phyloP scores from a whole-genome alignment of 2,329 filamentous ascomycete genomes.

The Graphiopsis chlorocephala region DNA sequence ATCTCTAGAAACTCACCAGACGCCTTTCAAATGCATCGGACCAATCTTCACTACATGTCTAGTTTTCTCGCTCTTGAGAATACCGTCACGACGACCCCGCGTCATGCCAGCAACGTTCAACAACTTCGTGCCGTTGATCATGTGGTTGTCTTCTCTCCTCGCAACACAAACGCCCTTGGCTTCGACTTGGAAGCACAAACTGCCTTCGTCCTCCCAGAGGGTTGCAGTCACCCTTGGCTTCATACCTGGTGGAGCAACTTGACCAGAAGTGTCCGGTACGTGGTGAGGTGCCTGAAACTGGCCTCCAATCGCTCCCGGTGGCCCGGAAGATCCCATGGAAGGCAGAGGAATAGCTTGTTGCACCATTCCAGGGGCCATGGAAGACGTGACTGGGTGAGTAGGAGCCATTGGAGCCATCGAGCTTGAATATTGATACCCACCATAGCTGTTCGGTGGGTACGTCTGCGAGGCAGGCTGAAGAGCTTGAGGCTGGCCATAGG shows the following conservation, averaged over 20 bases:
- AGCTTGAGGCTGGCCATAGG: slow-evolving; percentile 64
- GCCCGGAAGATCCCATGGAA: slow-evolving; percentile 33
- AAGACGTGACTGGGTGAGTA: slow-evolving; percentile 65
- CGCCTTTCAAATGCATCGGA: slow-evolving; percentile 97
- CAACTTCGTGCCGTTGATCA: slow-evolving; percentile 98
- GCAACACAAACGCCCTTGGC: slow-evolving; percentile 95
- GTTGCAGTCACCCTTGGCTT: slow-evolving; percentile 96
- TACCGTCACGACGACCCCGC: slow-evolving; percentile 87
- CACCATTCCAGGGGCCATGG: slow-evolving; percentile 64
- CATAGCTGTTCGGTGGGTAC: slow-evolving; percentile 62
- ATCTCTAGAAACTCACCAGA: slow-evolving; percentile 65
- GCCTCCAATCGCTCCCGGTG: slow-evolving; percentile 20
- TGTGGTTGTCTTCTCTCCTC: slow-evolving; percentile 93
- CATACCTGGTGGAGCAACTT: slow-evolving; percentile 87
- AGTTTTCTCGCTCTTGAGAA: slow-evolving; percentile 95
- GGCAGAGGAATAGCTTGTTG: slow-evolving; percentile 66
- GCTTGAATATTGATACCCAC: slow-evolving; percentile 69
- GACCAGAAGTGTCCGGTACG: slow-evolving; percentile 73
- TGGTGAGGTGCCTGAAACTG: slow-evolving; percentile 45
- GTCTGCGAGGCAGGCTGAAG: slow-evolving; percentile 34
- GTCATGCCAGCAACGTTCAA: slow-evolving; percentile 98
- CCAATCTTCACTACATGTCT: slow-evolving; percentile 98
- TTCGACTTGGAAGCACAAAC: slow-evolving; percentile 95
- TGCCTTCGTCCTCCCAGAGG: slow-evolving; percentile 97
- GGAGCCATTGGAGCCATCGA: slow-evolving; percentile 76